Percentiles rank a stretch among this genome's conserved stretches.
Conservation (phyloP, 169 alveolate genomes). For the Cryptosporidium viatorum region DNA sequence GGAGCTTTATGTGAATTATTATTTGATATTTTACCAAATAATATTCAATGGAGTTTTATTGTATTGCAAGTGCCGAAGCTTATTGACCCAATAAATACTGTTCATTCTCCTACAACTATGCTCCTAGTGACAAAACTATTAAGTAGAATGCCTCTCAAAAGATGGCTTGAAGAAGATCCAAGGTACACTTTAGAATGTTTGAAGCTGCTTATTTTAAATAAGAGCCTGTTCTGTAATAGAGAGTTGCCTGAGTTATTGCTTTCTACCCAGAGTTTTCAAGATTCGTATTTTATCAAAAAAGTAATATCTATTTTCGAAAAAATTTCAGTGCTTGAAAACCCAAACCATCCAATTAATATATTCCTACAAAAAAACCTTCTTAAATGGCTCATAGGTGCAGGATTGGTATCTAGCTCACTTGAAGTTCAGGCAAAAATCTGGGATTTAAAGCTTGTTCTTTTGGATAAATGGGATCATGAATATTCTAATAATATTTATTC, state of each 20-base stretch:
- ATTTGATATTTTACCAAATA: slow-evolving; percentile 32
- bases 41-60: slow-evolving; percentile 61
- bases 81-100: slow-evolving; percentile 7
- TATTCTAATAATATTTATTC: slow-evolving; percentile 28
- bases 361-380: slow-evolving; percentile 21
- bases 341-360: slow-evolving; percentile 23
- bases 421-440: slow-evolving; percentile 43
- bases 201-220: slow-evolving; percentile 22
- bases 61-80: slow-evolving; percentile 56
- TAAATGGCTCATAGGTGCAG: slow-evolving; percentile 26
- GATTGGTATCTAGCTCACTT: slow-evolving; percentile 23
- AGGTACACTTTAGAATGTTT: slow-evolving; percentile 40
- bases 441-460: slow-evolving; percentile 37
- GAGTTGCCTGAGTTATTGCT: neutral
- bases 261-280: slow-evolving; percentile 24
- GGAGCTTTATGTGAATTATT: slow-evolving; percentile 40
- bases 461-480: slow-evolving; percentile 46
- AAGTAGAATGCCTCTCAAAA: slow-evolving; percentile 31
- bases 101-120: slow-evolving; percentile 5
- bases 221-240: slow-evolving; percentile 10
- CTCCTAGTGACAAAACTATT: slow-evolving; percentile 15
- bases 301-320: slow-evolving; percentile 43
- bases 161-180: slow-evolving; percentile 63
- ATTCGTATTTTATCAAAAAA: slow-evolving; percentile 17
- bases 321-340: slow-evolving; percentile 8